Evolutionary conservation across 768 basidiomycete genomes (phyloP).

Genomic region (Mycena polygramma): DNA sequence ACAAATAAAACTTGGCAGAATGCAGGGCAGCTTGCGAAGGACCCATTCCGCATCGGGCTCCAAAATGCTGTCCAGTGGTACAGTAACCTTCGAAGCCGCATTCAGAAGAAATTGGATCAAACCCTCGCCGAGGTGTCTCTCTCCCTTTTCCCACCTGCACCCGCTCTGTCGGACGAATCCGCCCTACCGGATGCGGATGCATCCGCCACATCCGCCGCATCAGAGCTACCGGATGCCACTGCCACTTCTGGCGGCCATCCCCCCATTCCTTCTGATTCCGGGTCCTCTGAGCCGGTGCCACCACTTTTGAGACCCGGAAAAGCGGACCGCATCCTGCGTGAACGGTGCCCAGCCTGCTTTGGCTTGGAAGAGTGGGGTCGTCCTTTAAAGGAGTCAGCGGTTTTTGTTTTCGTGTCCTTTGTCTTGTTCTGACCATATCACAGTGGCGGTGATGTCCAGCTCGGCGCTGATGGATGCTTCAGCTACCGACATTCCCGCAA

Average conservation of each 20-base stretch:
- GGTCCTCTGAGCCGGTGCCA: background rate
- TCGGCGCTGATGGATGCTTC: constrained; percentile 55
- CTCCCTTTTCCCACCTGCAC: background rate
- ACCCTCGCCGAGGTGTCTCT: constrained; percentile 13
- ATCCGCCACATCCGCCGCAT: background rate
- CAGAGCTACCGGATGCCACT: too few species aligned
- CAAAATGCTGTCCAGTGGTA: constrained; percentile 47
- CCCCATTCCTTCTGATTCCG: too few species aligned
- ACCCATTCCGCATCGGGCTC: constrained; percentile 49
- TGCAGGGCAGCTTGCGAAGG: constrained; percentile 9
- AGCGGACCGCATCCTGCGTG: constrained; percentile 42
- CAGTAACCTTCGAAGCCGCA: constrained; percentile 34
- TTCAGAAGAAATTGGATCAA: constrained; percentile 36
- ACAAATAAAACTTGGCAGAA: background rate
- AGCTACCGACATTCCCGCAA: constrained; percentile 49
- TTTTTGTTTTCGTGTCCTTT: background rate
- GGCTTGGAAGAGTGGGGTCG: constrained; percentile 43
- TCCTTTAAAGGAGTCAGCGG: constrained; percentile 38
- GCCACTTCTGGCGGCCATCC: too few species aligned
- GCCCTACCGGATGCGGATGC: too few species aligned
- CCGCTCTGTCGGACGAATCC: too few species aligned
- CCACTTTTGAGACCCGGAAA: background rate
- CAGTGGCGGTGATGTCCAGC: constrained; percentile 53
- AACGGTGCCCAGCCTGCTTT: constrained; percentile 52
- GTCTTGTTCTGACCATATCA: background rate